Percentiles rank a stretch among this genome's conserved stretches.
phyloP scores from a whole-genome alignment of 169 alveolate genomes.

The Perkinsus marinus region DNA sequence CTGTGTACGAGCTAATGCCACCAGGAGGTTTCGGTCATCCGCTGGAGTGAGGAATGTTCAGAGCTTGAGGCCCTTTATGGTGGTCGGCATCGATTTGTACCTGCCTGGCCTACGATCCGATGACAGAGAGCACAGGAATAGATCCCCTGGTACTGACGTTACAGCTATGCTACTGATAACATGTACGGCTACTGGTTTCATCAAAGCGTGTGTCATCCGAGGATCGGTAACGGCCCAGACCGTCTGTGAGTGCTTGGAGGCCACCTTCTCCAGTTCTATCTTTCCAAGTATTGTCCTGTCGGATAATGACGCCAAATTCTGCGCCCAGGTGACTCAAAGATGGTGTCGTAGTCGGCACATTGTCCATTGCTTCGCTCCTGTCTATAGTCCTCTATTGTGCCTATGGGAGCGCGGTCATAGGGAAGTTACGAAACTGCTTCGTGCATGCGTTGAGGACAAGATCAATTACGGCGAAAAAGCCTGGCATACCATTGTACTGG shows the following conservation, averaged over 20 bases:
- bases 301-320: not conserved
- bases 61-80: not conserved
- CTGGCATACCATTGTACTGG: not conserved
- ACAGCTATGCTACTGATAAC: not conserved
- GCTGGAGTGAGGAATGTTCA: not conserved
- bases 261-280: not conserved
- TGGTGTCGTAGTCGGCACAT: not conserved
- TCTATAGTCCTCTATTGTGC: not conserved
- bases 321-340: not conserved
- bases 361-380: not conserved
- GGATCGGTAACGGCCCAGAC: not conserved
- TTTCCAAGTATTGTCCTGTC: not conserved
- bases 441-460: not conserved
- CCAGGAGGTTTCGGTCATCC: not conserved
- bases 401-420: not conserved
- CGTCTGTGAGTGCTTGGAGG: not conserved
- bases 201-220: not conserved
- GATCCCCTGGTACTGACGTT: not conserved
- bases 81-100: not conserved
- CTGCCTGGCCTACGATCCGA: not conserved
- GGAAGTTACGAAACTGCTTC: not conserved
- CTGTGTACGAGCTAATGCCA: not conserved
- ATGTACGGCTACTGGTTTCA: not conserved
- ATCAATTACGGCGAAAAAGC: not conserved
- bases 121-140: not conserved